These are phyloP conservation scores for Diaporthe caulivora DNA, from an alignment of 2,329 filamentous ascomycete genomes.

Conservation along the genomic window DNA sequence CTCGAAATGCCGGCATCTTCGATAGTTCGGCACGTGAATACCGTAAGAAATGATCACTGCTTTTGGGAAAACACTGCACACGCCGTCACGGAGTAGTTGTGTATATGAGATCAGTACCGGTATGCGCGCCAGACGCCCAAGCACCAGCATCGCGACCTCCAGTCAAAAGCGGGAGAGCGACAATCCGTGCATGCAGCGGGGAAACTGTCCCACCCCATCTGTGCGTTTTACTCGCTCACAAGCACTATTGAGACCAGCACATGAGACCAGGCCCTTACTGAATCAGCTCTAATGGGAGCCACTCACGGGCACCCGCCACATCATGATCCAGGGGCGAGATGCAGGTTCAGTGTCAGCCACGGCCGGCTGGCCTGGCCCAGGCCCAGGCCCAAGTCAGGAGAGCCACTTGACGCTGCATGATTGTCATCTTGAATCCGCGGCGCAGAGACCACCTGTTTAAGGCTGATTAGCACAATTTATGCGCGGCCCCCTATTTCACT, in stretches of 20 bases:
- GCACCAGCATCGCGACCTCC: background rate
- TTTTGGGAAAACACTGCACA: background rate
- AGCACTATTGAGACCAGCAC: slow-evolving; percentile 24
- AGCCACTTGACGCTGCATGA: slow-evolving; percentile 7
- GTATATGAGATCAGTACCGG: background rate
- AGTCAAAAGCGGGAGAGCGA: slow-evolving; percentile 22
- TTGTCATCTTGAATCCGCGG: background rate
- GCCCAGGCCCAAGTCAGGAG: background rate
- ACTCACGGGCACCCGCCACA: background rate
- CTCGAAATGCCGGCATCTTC: too few species aligned
- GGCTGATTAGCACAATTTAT: slow-evolving; percentile 20
- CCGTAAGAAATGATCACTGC: background rate
- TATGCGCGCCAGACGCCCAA: slow-evolving; percentile 2
- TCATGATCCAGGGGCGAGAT: slow-evolving; percentile 16
- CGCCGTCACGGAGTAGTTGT: too few species aligned
- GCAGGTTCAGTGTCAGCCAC: slow-evolving; percentile 16
- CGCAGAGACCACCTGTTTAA: slow-evolving; percentile 7
- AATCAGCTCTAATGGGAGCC: background rate
- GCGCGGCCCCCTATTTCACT: slow-evolving; percentile 1
- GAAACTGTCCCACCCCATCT: slow-evolving; percentile 29
- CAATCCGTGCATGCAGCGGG: slow-evolving; percentile 17
- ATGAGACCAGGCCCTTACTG: background rate
- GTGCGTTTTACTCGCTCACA: slow-evolving; percentile 9
- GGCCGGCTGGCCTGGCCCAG: slow-evolving; percentile 24
- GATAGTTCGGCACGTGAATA: background rate